These are phyloP conservation scores for Tolypocladium tundrense DNA, from an alignment of 2,329 filamentous ascomycete genomes.

Conservation along the genomic window DNA sequence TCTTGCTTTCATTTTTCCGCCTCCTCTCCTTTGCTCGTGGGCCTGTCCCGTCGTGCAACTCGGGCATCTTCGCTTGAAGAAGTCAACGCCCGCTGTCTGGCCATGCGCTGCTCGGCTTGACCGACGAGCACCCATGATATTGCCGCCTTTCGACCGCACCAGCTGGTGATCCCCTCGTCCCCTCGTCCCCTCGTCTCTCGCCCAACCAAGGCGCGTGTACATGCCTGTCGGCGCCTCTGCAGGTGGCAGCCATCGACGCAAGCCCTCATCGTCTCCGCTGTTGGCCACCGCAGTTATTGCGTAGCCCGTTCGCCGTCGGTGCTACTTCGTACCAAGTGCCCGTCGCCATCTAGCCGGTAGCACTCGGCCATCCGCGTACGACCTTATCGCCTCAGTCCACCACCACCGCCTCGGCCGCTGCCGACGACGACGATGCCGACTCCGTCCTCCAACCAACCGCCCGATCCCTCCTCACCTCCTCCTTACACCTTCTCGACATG, in stretches of 20 bases:
- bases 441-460: constrained; percentile 31
- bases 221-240: background rate
- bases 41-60: background rate
- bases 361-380: background rate
- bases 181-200: background rate
- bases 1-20: background rate
- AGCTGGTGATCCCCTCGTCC: background rate
- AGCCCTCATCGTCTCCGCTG: background rate
- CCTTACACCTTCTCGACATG: constrained; percentile 30
- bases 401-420: background rate
- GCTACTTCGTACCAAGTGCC: background rate
- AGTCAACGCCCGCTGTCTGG: background rate
- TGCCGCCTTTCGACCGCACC: background rate
- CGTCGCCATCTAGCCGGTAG: background rate
- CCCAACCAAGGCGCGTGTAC: background rate
- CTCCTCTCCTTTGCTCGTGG: background rate
- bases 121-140: constrained; percentile 1
- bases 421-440: constrained; percentile 29
- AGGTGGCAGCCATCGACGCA: background rate
- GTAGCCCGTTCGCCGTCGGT: background rate
- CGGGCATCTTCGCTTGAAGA: background rate
- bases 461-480: constrained; percentile 25
- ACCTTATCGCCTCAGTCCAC: background rate
- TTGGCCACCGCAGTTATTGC: background rate
- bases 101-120: constrained; percentile 3